Base-by-base conservation (phyloP, 2,329 filamentous ascomycete genomes). In the Ophiostoma fasciatum region DNA sequence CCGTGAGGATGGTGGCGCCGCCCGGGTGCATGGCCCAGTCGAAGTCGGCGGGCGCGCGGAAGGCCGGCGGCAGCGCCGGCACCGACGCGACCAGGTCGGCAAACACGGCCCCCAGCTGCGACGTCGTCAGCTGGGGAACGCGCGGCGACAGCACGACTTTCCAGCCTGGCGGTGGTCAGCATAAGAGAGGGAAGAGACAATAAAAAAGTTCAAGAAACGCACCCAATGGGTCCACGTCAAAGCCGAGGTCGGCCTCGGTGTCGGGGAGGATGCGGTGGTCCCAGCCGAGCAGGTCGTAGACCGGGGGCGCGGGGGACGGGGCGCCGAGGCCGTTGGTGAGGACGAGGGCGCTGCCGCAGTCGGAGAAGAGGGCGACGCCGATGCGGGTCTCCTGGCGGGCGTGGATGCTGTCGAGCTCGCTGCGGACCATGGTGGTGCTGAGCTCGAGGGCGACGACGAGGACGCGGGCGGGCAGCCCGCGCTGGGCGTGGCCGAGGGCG, bases 1-100 rank as follows among this genome's bases (percentile, higher is more conserved):
- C 74, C 0, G 71, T 64, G 3, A 82, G 58, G 28, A 82, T 78
- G 1, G 74, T 73, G 1, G 72, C 63, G 14, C 78, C 78, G 5
- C 78, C 78, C 0, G 78, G 78, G 46, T 82, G 78, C 49, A 82
- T 66, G 1, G 76, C 78, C 78, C 78, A 82, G 57, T 82, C 78
- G 44, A 79, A 80, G 40, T 78, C 69, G 0, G 60, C 51, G 0
- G 75, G 59, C 0, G 51, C 44, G n/a, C 52, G 48, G 46, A 66
- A 66, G 7, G 52, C 47, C 5, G 51, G 48, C 1, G 69, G 66
- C 3, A 73, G 52, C 1, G 55, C 28, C 1, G 44, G 39, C 17
- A 68, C 50, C 7, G 62, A 63, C 6, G 62, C 53, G 22, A 76
- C 48, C 12, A 80, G 61, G 19, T 68, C 60, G 13, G 57, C 46